Base-by-base conservation (phyloP, 805 yeast species). In the Starmerella floris region DNA sequence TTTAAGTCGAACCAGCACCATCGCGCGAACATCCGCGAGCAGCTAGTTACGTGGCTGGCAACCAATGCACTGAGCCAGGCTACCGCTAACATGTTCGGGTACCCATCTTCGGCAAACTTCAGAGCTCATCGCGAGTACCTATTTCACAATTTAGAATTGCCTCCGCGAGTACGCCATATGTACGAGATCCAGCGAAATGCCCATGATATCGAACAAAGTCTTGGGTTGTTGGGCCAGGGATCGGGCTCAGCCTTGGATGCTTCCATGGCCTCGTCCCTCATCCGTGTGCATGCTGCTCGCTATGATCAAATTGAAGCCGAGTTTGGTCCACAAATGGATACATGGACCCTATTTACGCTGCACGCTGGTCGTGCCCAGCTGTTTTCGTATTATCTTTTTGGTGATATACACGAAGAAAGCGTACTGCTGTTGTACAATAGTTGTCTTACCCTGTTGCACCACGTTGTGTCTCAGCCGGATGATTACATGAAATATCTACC, bases 11-110 rank as follows among this genome's bases (percentile, higher is more conserved):
- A 59, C 66, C 37, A 44, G 16, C 35, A 42, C 30, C 42, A 49
- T 41, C 46, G 46, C 33, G 28, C 55, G 13, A 43, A 50, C 37
- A 41, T 47, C 23, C 72, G 72, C 23, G 98, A 91, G 61, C 94
- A 84, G 54, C 69, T 77, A 27, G 72, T 79, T 45, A 88, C 98
- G 0, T 88, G 98, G 98, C 74, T 83, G n/a, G 74, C 83, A 10
- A 84, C 95, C 56, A 91, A 91, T 57, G 72, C 83, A 20, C 94
- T 83, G 0, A 80, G 94, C 2, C 97, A 91, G 60, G 73, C 79
- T 2, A 77, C 91, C 47, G 95, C 95, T 3, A 76, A 94, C 2
- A 79, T 94, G 10, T 84, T 85, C 63, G 98, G 98, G 17, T 87
- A 81, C 56, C 98, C 97, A 0, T 84, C 94, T 0, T 85, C 84